Conservation (phyloP, 768 basidiomycete species). For the Omphalotus guepiniiformis region DNA sequence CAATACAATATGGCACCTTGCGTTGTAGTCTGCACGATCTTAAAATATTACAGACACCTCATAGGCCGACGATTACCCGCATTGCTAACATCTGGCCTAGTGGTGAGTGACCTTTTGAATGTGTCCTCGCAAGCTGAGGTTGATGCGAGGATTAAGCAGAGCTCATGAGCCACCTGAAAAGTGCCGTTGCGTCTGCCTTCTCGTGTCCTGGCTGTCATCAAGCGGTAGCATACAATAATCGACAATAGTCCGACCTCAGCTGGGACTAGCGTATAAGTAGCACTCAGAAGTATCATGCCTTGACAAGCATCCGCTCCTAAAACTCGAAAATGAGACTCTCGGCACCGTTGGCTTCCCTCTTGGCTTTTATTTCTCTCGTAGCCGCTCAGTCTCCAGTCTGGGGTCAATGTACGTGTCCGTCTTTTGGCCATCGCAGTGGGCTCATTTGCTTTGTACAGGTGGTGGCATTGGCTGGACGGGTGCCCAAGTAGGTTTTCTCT, state of each 20-base stretch:
- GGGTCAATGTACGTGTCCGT: constrained; percentile 10
- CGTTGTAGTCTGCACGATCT: too few species aligned
- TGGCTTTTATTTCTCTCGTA: background rate
- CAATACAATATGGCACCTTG: too few species aligned
- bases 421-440: background rate
- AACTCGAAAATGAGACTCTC: background rate
- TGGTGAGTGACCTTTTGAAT: too few species aligned
- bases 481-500: constrained; percentile 8
- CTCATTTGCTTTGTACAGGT: constrained; percentile 2
- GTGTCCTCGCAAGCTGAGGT: too few species aligned
- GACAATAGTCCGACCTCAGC: too few species aligned
- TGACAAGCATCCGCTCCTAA: background rate
- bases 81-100: too few species aligned
- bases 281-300: background rate
- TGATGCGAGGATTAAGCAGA: constrained; percentile 7
- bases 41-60: too few species aligned
- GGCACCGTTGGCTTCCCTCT: background rate
- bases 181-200: too few species aligned
- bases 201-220: too few species aligned
- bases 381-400: constrained; percentile 8
- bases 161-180: background rate
- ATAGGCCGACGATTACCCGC: too few species aligned
- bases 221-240: too few species aligned
- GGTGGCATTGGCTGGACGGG: constrained; percentile 16
- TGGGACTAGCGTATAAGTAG: background rate